phyloP scores from a whole-genome alignment of 2,329 filamentous ascomycete species.

The Arthrinium puccinioides region DNA sequence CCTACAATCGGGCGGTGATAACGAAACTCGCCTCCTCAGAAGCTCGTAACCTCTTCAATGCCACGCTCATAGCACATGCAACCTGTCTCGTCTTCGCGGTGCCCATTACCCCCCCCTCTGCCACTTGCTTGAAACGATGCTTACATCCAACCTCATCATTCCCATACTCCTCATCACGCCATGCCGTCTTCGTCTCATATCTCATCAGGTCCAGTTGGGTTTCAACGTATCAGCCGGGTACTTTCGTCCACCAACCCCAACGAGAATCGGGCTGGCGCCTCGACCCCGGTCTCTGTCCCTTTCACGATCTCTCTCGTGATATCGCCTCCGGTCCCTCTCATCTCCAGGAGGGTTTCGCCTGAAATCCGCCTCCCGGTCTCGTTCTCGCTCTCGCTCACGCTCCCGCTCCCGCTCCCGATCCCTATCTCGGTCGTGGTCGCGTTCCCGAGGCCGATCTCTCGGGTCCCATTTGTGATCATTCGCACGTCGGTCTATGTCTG shows the following conservation, averaged over 20 bases:
- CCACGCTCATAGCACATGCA: too few species aligned
- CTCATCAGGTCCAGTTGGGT: too few species aligned
- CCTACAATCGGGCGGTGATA: too few species aligned
- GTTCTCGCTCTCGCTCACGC: slow-evolving; percentile 17
- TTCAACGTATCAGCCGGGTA: slow-evolving; percentile 11
- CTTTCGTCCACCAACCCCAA: slow-evolving; percentile 19
- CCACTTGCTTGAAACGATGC: too few species aligned
- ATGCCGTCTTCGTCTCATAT: too few species aligned
- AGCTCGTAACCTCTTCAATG: too few species aligned
- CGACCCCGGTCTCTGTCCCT: slow-evolving; percentile 16
- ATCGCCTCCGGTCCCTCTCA: slow-evolving; percentile 16
- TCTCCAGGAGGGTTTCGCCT: slow-evolving; percentile 19
- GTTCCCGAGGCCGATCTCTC: slow-evolving; percentile 6
- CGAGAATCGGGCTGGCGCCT: slow-evolving; percentile 7
- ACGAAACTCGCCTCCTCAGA: too few species aligned
- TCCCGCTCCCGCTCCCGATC: slow-evolving; percentile 8
- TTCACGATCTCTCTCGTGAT: too few species aligned
- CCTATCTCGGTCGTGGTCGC: slow-evolving; percentile 3
- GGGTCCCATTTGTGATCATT: slow-evolving; percentile 17
- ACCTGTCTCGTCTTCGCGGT: too few species aligned
- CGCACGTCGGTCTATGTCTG: slow-evolving; percentile 18
- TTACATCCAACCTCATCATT: too few species aligned
- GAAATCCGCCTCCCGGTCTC: slow-evolving; percentile 22
- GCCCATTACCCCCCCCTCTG: too few species aligned
- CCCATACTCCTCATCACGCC: too few species aligned